Percentiles rank a stretch among this genome's conserved stretches.
phyloP scores from a whole-genome alignment of 306 rosid species.

The Quercus variabilis region DNA sequence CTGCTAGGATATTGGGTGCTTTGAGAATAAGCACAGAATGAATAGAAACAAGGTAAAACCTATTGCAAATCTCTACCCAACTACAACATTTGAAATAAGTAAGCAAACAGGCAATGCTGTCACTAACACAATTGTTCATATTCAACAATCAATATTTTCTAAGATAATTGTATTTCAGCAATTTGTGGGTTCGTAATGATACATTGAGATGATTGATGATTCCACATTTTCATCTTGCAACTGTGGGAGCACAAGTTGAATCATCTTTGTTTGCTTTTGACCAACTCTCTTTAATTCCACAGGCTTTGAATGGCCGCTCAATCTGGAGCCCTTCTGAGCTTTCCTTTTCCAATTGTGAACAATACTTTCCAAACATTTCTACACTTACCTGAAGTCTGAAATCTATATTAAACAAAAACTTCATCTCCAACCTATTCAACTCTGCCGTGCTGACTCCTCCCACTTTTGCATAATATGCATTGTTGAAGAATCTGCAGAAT shows the following conservation, averaged over 20 bases:
- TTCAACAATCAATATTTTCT: constrained; percentile 10
- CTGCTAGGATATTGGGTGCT: not conserved
- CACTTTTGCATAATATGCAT: constrained; percentile 93
- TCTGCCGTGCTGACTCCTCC: constrained; percentile 88
- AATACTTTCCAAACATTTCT: constrained; percentile 72
- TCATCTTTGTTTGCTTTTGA: constrained; percentile 70
- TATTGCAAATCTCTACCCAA: not conserved
- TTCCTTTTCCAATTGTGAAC: constrained; percentile 70
- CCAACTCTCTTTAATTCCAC: constrained; percentile 74
- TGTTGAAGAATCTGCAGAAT: constrained; percentile 81
- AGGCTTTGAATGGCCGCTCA: constrained; percentile 74
- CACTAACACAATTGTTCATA: not conserved
- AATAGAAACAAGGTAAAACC: not conserved
- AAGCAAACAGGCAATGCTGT: not conserved
- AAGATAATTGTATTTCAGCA: constrained; percentile 12
- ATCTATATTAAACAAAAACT: constrained; percentile 76
- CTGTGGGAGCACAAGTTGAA: constrained; percentile 56
- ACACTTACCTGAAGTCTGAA: constrained; percentile 76
- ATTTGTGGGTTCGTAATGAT: constrained; percentile 12
- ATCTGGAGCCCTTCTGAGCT: constrained; percentile 54
- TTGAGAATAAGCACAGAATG: not conserved
- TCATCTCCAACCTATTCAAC: constrained; percentile 85
- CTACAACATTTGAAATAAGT: not conserved
- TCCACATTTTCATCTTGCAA: constrained; percentile 55
- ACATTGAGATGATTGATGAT: constrained; percentile 22